These are phyloP conservation scores for Salvia rosmarinus DNA, from an alignment of 257 asterid species.

Conservation along the genomic window DNA sequence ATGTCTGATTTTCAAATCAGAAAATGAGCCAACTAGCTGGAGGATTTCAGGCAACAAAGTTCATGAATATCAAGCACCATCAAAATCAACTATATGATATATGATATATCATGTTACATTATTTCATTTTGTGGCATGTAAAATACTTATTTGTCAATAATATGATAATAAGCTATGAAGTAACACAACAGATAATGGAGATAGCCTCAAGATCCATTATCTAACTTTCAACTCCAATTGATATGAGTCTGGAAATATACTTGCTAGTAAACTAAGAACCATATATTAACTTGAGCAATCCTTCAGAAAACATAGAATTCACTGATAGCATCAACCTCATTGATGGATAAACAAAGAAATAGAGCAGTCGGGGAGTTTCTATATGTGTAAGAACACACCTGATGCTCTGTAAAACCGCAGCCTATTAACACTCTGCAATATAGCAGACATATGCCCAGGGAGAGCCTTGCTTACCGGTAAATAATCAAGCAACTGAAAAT, in stretches of 20 bases:
- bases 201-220: neutral
- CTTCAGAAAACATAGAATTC: conserved; percentile 10
- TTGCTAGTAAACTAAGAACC: conserved; percentile 11
- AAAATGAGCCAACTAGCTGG: conserved; percentile 61
- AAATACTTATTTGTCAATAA: neutral
- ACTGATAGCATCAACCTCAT: neutral
- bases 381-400: conserved; percentile 68
- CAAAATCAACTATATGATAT: conserved; percentile 8
- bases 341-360: conserved; percentile 13
- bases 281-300: conserved; percentile 9
- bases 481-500: conserved; percentile 76
- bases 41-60: conserved; percentile 30
- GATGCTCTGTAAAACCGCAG: conserved; percentile 85
- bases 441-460: conserved; percentile 92
- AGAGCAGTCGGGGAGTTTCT: conserved; percentile 24
- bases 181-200: neutral
- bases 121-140: conserved; percentile 1
- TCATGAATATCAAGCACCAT: conserved; percentile 1
- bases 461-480: conserved; percentile 86
- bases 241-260: neutral
- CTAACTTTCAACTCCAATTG: conserved; percentile 4
- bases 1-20: conserved; percentile 93
- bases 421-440: conserved; percentile 86
- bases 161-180: conserved; percentile 4
- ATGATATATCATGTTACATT: neutral